Base-by-base conservation (phyloP, 2,329 filamentous ascomycete genomes). In the Fusarium algeriense region DNA sequence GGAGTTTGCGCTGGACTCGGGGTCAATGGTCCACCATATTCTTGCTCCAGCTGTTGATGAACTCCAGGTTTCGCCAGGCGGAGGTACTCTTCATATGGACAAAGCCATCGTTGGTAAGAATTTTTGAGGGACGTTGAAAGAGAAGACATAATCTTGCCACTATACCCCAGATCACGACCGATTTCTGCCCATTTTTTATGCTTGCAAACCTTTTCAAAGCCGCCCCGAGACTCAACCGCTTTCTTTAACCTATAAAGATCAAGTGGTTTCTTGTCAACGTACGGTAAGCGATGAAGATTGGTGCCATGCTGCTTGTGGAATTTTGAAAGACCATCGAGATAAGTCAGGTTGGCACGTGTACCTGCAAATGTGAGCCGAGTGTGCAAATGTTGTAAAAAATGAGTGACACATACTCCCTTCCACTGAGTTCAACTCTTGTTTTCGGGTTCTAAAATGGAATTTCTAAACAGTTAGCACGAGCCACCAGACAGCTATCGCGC, bases 141-240 rank as follows among this genome's bases (percentile, higher is more conserved):
- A 12, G 96, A 98, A 5, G 95, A 98, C 96, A 99, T 99, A 70
- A 99, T 99, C 85, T 99, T 99, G 79, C 96, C 96, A 78, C 95
- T 98, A 82, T 99, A 99, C 59, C 96, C 96, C 50, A 99, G 84
- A 79, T 98, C 96, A 77, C 96, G 91, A 37, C 96, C 96, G 75
- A 99, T 98, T 81, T 99, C 96, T 19, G 96, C 96, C 96, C 96
- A 99, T 84, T 98, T 98, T 83, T 99, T 99, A 60, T 92, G 88
- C 82, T 97, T 98, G 87, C 96, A 99, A 46, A 99, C 96, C 78
- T 93, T 93, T 60, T 98, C 95, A 76, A 99, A 99, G 6, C 96
- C 96, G 49, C 96, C 96, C 69, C 96, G 90, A 34, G 93, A 92
- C 79, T 98, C 96, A 38, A 99, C 96, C 2, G 95, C 95, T 79